Evolutionary conservation across 306 rosid genomes (phyloP).

Genomic region (Senna siamea): DNA sequence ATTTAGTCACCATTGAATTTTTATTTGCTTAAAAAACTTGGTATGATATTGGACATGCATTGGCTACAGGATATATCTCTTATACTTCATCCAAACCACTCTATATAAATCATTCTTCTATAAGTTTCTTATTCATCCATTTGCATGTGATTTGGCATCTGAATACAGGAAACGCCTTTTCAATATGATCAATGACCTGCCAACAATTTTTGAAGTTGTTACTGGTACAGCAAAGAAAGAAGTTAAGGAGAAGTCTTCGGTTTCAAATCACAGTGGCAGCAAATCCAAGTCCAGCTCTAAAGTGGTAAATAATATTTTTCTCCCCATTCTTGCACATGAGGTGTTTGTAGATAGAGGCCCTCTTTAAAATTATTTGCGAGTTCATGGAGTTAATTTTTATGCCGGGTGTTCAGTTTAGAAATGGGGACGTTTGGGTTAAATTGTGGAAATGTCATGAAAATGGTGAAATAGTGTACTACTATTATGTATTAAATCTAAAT

Average conservation of each 20-base stretch:
- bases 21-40: constrained; percentile 29
- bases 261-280: constrained; percentile 68
- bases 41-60: constrained; percentile 18
- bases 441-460: background rate
- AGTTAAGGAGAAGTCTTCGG: constrained; percentile 78
- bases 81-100: background rate
- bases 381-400: constrained; percentile 14
- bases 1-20: constrained; percentile 19
- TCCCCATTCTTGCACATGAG: constrained; percentile 3
- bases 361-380: background rate
- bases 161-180: constrained; percentile 77
- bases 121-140: background rate
- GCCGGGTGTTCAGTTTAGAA: background rate
- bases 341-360: constrained; percentile 24
- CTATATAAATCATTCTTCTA: background rate
- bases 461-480: constrained; percentile 5
- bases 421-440: background rate
- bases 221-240: constrained; percentile 69
- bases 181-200: constrained; percentile 78
- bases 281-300: constrained; percentile 75
- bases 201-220: constrained; percentile 82
- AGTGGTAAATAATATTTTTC: constrained; percentile 49
- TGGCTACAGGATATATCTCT: background rate
- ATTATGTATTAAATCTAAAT: constrained; percentile 10
- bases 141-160: constrained; percentile 21